Conservation (phyloP, 1,284 basidiomycete genomes). For the Microbotryomycetes sp. region DNA sequence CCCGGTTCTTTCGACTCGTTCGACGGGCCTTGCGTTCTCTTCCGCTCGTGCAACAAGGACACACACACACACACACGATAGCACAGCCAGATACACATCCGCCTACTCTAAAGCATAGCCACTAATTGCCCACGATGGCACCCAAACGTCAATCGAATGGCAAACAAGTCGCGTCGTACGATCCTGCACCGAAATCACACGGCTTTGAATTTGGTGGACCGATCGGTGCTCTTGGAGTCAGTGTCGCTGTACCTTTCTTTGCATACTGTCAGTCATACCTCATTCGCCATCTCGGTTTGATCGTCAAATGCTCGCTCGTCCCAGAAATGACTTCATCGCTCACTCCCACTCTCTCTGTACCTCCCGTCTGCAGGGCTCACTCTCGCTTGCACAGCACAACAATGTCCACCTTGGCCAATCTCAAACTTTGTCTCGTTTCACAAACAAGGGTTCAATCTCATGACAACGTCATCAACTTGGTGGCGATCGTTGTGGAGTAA, state of each 20-base stretch:
- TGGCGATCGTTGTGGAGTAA: slow-evolving; percentile 74
- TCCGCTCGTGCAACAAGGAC: too few species aligned
- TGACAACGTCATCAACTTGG: slow-evolving; percentile 50
- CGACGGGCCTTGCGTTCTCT: too few species aligned
- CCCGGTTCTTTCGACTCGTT: too few species aligned
- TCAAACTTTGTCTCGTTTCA: slow-evolving; percentile 26
- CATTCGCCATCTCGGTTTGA: neutral
- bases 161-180: slow-evolving; percentile 12
- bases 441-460: slow-evolving; percentile 13
- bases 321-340: neutral
- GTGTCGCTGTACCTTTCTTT: slow-evolving; percentile 44
- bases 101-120: too few species aligned
- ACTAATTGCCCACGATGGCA: neutral
- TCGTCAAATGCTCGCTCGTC: neutral
- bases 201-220: slow-evolving; percentile 40
- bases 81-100: too few species aligned
- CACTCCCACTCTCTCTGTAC: neutral
- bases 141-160: neutral
- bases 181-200: slow-evolving; percentile 23
- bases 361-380: slow-evolving; percentile 25
- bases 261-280: slow-evolving; percentile 38
- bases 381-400: slow-evolving; percentile 28
- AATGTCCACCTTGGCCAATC: slow-evolving; percentile 35
- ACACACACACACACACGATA: too few species aligned
- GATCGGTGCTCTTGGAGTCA: slow-evolving; percentile 43